phyloP scores from a whole-genome alignment of 2,329 filamentous ascomycete genomes.

The Teratosphaeria gauchensis region DNA sequence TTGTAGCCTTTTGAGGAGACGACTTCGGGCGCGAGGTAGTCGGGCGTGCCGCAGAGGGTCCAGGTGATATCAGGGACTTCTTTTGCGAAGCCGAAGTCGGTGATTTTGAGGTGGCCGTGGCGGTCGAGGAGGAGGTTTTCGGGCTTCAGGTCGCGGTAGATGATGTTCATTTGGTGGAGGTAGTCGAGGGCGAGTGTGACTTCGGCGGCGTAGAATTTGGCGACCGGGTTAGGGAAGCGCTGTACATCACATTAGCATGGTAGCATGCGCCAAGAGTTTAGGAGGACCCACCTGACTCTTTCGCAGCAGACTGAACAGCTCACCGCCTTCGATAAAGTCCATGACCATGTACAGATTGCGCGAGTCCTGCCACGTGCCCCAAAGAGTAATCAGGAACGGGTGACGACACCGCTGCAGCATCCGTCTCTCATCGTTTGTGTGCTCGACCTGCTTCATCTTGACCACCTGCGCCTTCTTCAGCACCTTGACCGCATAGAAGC shows the following conservation, averaged over 20 bases:
- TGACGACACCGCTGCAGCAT: constrained; percentile 98
- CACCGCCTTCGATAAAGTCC: constrained; percentile 98
- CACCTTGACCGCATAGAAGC: constrained; percentile 97
- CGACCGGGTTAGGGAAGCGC: constrained; percentile 97
- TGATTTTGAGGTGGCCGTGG: constrained; percentile 81
- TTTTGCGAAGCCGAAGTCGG: constrained; percentile 97
- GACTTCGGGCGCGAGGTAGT: constrained; percentile 94
- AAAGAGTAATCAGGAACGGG: constrained; percentile 92
- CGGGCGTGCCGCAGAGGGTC: constrained; percentile 94
- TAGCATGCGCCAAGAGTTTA: not conserved
- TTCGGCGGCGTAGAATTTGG: constrained; percentile 98
- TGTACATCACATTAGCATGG: constrained; percentile 31
- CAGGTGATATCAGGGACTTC: constrained; percentile 97
- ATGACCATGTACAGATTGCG: constrained; percentile 99
- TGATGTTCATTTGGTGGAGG: constrained; percentile 87
- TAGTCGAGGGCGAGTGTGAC: constrained; percentile 94
- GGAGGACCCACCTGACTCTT: constrained; percentile 83
- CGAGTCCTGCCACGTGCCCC: constrained; percentile 95
- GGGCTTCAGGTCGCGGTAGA: constrained; percentile 96
- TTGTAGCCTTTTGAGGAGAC: constrained; percentile 99
- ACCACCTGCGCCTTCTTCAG: constrained; percentile 97
- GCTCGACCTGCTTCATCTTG: constrained; percentile 99
- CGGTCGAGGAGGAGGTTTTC: constrained; percentile 81
- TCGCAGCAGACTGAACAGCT: constrained; percentile 87
- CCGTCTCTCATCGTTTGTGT: constrained; percentile 92